These are phyloP conservation scores for Trichoderma parareesei DNA, from an alignment of 495 filamentous ascomycete genomes.

Conservation along the genomic window DNA sequence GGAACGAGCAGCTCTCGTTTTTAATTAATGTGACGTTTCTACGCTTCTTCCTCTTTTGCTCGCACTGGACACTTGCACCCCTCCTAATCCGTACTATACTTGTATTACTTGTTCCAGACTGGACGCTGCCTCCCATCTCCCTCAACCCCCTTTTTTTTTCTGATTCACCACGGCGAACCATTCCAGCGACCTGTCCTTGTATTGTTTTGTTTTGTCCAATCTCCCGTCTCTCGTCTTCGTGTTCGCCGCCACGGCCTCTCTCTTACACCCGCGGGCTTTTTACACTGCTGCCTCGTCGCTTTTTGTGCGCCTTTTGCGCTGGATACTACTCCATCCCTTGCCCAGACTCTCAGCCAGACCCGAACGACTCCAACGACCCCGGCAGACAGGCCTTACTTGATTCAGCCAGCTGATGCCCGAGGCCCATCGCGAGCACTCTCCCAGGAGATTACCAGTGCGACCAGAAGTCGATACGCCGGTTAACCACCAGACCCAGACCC, in stretches of 20 bases:
- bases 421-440: constrained; percentile 3
- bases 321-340: not conserved
- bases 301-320: not conserved
- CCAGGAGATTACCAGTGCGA: not conserved
- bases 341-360: not conserved
- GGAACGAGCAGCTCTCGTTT: not conserved
- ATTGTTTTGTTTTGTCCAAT: not conserved
- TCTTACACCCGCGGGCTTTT: no score
- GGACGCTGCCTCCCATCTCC: not conserved
- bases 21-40: constrained; percentile 4
- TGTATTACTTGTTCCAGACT: no score
- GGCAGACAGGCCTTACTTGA: constrained; percentile 2
- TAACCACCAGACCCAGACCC: not conserved
- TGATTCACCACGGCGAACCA: not conserved
- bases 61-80: not conserved
- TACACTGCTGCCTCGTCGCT: not conserved
- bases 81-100: not conserved
- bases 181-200: not conserved
- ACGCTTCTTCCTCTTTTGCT: not conserved
- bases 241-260: not conserved
- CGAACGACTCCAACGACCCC: not conserved
- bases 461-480: not conserved
- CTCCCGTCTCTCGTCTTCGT: not conserved
- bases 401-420: constrained; percentile 8
- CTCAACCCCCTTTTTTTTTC: constrained; percentile 7